Base-by-base conservation (phyloP, 2,329 filamentous ascomycete genomes). In the Magnaporthiopsis poae region DNA sequence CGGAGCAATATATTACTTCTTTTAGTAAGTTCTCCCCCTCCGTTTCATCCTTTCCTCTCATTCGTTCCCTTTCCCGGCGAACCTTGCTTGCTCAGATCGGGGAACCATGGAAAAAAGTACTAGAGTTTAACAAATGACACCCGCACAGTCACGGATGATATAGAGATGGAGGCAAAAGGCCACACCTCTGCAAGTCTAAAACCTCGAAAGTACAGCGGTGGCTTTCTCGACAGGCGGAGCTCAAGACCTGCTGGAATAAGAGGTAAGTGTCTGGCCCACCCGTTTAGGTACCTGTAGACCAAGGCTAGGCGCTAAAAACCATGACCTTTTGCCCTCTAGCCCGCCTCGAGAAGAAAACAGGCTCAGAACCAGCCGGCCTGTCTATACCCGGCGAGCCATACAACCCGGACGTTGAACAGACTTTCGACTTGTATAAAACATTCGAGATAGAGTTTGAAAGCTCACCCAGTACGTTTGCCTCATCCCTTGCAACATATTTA, bases 381-480 rank as follows among this genome's bases (percentile, higher is more conserved):
- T 70, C 72, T 60, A 73, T 73, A 21, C 68, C 71, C 46, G 72
- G 73, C 36, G 69, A 69, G 61, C 63, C 68, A 5, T 68, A 68
- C 12, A 69, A 73, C 46, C 68, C 69, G 11, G 72, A 74, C 29
- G 63, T 72, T 15, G 72, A 70, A 15, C 68, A 69, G 18, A 68
- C 67, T 0, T 74, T 71, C 65, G 71, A 72, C 29, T 67, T 73
- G 18, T 74, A 74, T 66, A 73, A 73, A 69, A 74, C 71, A 59
- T 72, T 74, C 61, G 72, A 74, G 65, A 72, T 74, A 64, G 73
- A 74, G 63, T 74, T 74, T 70, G 73, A 74, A 69, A 74, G 69
- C 63, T 71, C 69, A 46, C 71, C 72, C 21, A 74, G 72, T 73
- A 69, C 64, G 72, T 68, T n/a, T 25, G 15, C 3, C 5, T 18